A percentile compares a stretch with the other conserved stretches of the same genome.
Conservation (phyloP, 2,329 filamentous ascomycete genomes). For the Hypomyces perniciosus region DNA sequence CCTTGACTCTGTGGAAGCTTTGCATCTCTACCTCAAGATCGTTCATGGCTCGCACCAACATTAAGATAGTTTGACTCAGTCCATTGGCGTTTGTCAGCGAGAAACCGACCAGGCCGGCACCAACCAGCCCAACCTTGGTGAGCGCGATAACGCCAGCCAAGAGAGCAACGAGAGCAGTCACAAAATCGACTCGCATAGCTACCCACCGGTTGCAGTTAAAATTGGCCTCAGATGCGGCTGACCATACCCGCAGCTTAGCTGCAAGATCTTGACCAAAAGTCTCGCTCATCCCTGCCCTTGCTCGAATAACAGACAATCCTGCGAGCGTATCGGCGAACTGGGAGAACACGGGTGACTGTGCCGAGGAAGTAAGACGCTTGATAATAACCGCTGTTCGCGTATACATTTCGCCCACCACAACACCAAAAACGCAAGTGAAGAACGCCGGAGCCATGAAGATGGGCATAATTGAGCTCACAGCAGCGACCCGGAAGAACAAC, state of each 20-base stretch:
- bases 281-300: constrained; percentile 40
- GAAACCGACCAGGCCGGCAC: constrained; percentile 50
- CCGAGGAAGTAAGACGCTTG: constrained; percentile 39
- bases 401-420: constrained; percentile 45
- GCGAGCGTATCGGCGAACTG: constrained; percentile 50
- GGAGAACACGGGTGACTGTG: constrained; percentile 50
- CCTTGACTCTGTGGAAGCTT: constrained; percentile 45
- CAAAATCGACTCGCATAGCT: constrained; percentile 47
- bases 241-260: constrained; percentile 41
- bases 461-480: constrained; percentile 46
- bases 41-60: constrained; percentile 48
- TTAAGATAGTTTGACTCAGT: constrained; percentile 45
- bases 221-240: constrained; percentile 41
- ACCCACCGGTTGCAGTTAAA: constrained; percentile 56
- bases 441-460: constrained; percentile 43
- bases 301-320: constrained; percentile 47
- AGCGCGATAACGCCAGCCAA: constrained; percentile 48
- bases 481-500: constrained; percentile 40
- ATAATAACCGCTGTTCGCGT: constrained; percentile 43
- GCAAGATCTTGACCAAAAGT: constrained; percentile 46
- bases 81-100: constrained; percentile 52
- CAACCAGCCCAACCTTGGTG: constrained; percentile 38
- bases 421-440: constrained; percentile 39
- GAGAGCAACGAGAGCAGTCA: constrained; percentile 46
- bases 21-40: constrained; percentile 53